Percentiles rank a stretch among this genome's conserved stretches.
phyloP scores from a whole-genome alignment of 2,329 filamentous ascomycete species.

The Aspergillus sp. region DNA sequence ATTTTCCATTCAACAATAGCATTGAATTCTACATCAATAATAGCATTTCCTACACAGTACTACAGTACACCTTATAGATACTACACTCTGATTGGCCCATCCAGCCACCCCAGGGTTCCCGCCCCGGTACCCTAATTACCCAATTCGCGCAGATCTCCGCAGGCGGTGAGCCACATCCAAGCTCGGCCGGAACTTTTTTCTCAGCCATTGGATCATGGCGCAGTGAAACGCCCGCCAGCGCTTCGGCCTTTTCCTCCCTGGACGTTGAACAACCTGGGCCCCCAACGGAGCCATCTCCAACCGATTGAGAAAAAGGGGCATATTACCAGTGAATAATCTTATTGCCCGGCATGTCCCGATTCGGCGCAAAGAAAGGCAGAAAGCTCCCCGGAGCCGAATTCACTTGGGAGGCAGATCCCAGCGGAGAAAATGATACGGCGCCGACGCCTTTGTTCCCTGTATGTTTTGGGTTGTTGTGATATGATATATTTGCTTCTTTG shows the following conservation, averaged over 20 bases:
- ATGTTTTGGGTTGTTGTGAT: slow-evolving; percentile 20
- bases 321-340: not conserved
- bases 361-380: slow-evolving; percentile 40
- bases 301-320: too few species aligned
- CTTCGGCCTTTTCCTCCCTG: not conserved
- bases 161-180: slow-evolving; percentile 26
- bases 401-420: slow-evolving; percentile 42
- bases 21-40: too few species aligned
- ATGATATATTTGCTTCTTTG: not conserved
- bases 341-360: slow-evolving; percentile 40
- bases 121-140: slow-evolving; percentile 17
- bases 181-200: slow-evolving; percentile 9
- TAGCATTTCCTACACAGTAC: too few species aligned
- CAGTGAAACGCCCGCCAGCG: not conserved
- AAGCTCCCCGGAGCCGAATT: slow-evolving; percentile 46
- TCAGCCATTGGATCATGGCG: not conserved
- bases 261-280: not conserved
- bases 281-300: too few species aligned
- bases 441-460: slow-evolving; percentile 53
- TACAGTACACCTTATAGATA: too few species aligned
- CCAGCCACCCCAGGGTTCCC: slow-evolving; percentile 4
- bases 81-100: not conserved
- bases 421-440: slow-evolving; percentile 44
- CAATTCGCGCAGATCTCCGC: slow-evolving; percentile 2
- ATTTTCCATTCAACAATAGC: too few species aligned